These are phyloP conservation scores for Colletotrichum orchidophilum DNA, from an alignment of 2,329 filamentous ascomycete species.

Conservation along the genomic window DNA sequence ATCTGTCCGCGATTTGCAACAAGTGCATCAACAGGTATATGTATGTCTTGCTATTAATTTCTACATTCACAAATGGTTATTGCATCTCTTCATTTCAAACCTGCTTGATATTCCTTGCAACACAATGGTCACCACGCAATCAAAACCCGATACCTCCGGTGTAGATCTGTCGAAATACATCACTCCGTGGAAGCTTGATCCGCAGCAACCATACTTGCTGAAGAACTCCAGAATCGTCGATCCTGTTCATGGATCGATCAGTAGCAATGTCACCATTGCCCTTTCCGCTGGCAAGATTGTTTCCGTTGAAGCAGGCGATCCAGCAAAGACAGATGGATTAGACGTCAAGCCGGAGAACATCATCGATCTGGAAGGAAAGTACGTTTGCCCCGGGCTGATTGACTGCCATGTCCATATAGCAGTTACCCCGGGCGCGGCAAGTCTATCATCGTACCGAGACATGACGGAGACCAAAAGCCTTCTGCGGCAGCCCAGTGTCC, in stretches of 20 bases:
- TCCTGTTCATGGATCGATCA: conserved; percentile 44
- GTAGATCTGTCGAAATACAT: conserved; percentile 33
- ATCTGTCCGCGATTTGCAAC: background rate
- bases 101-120: background rate
- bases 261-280: conserved; percentile 41
- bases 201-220: conserved; percentile 45
- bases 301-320: background rate
- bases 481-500: conserved; percentile 54
- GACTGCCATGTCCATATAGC: conserved; percentile 45
- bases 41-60: background rate
- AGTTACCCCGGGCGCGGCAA: conserved; percentile 39
- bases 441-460: conserved; percentile 31
- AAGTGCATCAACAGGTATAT: background rate
- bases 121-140: background rate
- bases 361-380: conserved; percentile 40
- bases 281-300: conserved; percentile 46
- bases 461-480: conserved; percentile 47
- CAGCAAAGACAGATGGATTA: background rate
- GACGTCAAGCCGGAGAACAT: conserved; percentile 6
- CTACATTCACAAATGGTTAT: background rate
- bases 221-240: conserved; percentile 55
- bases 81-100: background rate
- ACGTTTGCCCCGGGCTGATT: conserved; percentile 45
- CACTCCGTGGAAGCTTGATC: conserved; percentile 45
- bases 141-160: background rate